These are phyloP conservation scores for Bremia lactucae DNA, from an alignment of 352 stramenopile species.

Conservation along the genomic window DNA sequence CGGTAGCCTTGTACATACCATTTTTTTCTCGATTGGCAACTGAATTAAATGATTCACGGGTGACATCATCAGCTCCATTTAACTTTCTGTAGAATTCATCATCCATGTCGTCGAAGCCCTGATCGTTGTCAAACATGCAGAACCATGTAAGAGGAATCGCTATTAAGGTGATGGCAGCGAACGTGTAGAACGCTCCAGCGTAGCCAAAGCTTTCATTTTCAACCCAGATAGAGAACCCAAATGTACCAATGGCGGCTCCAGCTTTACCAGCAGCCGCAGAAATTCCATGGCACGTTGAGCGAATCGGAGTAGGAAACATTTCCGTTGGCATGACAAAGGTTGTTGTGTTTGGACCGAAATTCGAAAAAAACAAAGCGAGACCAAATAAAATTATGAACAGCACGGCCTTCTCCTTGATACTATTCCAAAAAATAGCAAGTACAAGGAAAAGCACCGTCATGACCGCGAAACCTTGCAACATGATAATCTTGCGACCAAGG, in stretches of 20 bases:
- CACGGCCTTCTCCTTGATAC: constrained; percentile 33
- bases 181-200: constrained; percentile 47
- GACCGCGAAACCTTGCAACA: constrained; percentile 58
- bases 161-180: constrained; percentile 35
- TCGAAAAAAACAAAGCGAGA: constrained; percentile 70
- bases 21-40: constrained; percentile 6
- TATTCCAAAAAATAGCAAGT: constrained; percentile 53
- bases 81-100: constrained; percentile 33
- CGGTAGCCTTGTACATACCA: neutral
- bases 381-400: constrained; percentile 72
- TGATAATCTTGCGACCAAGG: constrained; percentile 58
- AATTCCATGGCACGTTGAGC: constrained; percentile 81
- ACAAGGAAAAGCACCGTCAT: constrained; percentile 61
- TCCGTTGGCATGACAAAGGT: constrained; percentile 87
- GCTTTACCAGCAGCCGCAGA: constrained; percentile 81
- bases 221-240: constrained; percentile 56
- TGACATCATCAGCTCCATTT: constrained; percentile 28
- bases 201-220: constrained; percentile 48
- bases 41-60: constrained; percentile 22
- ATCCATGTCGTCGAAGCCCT: constrained; percentile 47
- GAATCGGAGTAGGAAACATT: constrained; percentile 77
- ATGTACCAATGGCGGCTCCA: constrained; percentile 66
- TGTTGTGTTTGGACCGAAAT: constrained; percentile 81
- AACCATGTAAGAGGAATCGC: constrained; percentile 54
- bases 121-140: constrained; percentile 55